Conservation (phyloP, 768 basidiomycete species). For the Hypsizygus marmoreus region DNA sequence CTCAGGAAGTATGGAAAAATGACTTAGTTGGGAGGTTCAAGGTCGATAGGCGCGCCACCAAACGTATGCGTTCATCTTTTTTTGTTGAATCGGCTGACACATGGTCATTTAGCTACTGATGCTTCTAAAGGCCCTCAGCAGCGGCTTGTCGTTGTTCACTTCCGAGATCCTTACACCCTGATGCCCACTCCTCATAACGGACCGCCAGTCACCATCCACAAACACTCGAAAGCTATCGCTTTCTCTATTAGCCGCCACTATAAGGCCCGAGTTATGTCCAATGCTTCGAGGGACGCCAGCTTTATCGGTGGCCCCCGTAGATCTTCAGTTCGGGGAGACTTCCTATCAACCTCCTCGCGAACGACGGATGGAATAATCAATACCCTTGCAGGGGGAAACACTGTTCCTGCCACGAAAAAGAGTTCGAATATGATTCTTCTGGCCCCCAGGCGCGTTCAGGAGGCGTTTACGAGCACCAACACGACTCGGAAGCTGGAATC, state of each 20-base stretch:
- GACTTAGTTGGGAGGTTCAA: slow-evolving; percentile 64
- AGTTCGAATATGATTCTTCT: slow-evolving; percentile 59
- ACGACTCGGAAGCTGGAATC: slow-evolving; percentile 69
- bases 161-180: slow-evolving; percentile 49
- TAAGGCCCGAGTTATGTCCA: slow-evolving; percentile 23
- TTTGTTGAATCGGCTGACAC: slow-evolving; percentile 1
- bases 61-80: slow-evolving; percentile 30
- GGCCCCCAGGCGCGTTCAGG: slow-evolving; percentile 75
- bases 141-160: slow-evolving; percentile 62
- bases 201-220: slow-evolving; percentile 72
- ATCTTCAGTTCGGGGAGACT: slow-evolving; percentile 18
- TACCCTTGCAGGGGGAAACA: slow-evolving; percentile 2
- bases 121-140: slow-evolving; percentile 65
- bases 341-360: slow-evolving; percentile 14
- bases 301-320: too few relatives aligned
- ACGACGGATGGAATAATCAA: slow-evolving; percentile 15
- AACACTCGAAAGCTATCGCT: slow-evolving; percentile 77
- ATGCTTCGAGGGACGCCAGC: not conserved
- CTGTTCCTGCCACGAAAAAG: slow-evolving; percentile 27
- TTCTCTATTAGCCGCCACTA: slow-evolving; percentile 80
- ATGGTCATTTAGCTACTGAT: slow-evolving; percentile 39
- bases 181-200: slow-evolving; percentile 51
- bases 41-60: slow-evolving; percentile 50
- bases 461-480: slow-evolving; percentile 74
- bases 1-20: slow-evolving; percentile 71